phyloP scores from a whole-genome alignment of 2,329 filamentous ascomycete species.

The Trichophyton equinum region DNA sequence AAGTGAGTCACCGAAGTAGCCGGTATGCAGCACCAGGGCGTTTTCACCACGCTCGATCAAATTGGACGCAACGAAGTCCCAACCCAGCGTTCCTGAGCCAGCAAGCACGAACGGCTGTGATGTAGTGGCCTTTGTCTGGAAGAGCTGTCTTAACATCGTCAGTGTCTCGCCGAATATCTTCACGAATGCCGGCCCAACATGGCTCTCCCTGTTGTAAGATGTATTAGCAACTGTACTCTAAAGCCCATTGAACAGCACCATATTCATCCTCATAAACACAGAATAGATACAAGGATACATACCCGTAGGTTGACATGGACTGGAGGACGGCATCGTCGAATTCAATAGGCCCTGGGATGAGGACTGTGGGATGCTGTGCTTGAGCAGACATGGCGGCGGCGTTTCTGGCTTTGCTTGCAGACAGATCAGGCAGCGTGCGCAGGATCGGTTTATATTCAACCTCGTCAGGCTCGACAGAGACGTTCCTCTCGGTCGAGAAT shows the following conservation, averaged over 20 bases:
- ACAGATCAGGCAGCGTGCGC: constrained; percentile 17
- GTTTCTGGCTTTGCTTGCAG: background rate
- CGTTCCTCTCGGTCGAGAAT: constrained; percentile 47
- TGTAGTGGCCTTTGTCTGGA: constrained; percentile 71
- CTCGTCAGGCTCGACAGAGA: constrained; percentile 40
- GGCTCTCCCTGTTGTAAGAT: constrained; percentile 60
- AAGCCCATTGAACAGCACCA: background rate
- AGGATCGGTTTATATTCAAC: constrained; percentile 38
- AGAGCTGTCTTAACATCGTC: constrained; percentile 77
- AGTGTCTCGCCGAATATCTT: constrained; percentile 83
- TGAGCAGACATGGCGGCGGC: constrained; percentile 44
- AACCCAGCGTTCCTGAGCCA: constrained; percentile 88
- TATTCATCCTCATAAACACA: background rate
- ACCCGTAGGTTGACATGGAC: constrained; percentile 82
- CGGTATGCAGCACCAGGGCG: constrained; percentile 83
- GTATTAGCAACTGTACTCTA: background rate
- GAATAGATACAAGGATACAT: constrained; percentile 10
- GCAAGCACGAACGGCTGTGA: constrained; percentile 89
- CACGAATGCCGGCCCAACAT: constrained; percentile 82
- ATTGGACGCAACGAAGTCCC: constrained; percentile 94
- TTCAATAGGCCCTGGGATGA: constrained; percentile 96
- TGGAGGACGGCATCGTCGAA: constrained; percentile 94
- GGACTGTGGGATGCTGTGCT: constrained; percentile 55
- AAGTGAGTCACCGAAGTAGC: constrained; percentile 94
- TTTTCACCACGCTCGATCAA: constrained; percentile 80